A percentile compares a stretch with the other conserved stretches of the same genome.
Evolutionary conservation across 1,284 basidiomycete genomes (phyloP).

Genomic region (Moesziomyces sp.): DNA sequence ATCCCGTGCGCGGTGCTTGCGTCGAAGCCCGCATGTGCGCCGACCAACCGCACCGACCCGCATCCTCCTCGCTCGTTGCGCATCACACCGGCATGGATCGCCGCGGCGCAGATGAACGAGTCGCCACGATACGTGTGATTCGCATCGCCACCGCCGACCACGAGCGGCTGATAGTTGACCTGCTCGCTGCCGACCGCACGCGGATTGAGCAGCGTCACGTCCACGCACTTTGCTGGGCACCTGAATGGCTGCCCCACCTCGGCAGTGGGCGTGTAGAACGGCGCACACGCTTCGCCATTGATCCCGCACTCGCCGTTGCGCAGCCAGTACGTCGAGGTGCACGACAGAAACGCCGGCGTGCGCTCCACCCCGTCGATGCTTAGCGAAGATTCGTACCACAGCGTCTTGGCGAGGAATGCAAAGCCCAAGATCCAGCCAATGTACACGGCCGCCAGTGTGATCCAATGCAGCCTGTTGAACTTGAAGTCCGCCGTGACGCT

Average conservation of each 20-base stretch:
- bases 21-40: conserved; percentile 78
- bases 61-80: conserved; percentile 79
- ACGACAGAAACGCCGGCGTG: conserved; percentile 42
- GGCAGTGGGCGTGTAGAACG: conserved; percentile 73
- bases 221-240: conserved; percentile 80
- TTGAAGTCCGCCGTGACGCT: conserved; percentile 30
- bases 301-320: conserved; percentile 74
- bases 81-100: conserved; percentile 78
- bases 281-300: conserved; percentile 76
- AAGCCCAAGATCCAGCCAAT: conserved; percentile 62
- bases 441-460: conserved; percentile 41
- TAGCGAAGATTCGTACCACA: conserved; percentile 53
- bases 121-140: conserved; percentile 77
- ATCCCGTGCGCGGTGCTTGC: conserved; percentile 76
- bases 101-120: conserved; percentile 84
- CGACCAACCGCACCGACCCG: conserved; percentile 76
- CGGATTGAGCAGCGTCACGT: conserved; percentile 78
- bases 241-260: conserved; percentile 75
- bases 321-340: conserved; percentile 65
- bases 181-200: conserved; percentile 78
- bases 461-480: conserved; percentile 57
- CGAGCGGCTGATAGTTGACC: conserved; percentile 77
- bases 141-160: conserved; percentile 79
- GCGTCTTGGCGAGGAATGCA: conserved; percentile 40
- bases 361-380: conserved; percentile 14